Evolutionary conservation across 495 filamentous ascomycete species (phyloP).

Genomic region (Schizothecium vesticola): DNA sequence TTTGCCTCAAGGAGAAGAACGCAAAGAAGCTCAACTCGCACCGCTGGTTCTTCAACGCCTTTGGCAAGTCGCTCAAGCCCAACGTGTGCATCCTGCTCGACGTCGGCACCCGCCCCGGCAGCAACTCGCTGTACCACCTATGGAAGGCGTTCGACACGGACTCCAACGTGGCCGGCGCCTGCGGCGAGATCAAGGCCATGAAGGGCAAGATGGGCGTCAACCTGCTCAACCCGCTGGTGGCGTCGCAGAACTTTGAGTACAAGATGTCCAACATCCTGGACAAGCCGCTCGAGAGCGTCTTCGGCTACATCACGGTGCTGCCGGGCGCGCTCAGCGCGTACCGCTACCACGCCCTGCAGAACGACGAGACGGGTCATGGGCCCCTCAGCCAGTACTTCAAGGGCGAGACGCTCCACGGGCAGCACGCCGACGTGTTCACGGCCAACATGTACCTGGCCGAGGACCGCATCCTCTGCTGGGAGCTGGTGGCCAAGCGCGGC

Average conservation of each 20-base stretch:
- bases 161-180: slow-evolving; percentile 92
- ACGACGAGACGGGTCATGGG: slow-evolving; percentile 91
- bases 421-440: slow-evolving; percentile 97
- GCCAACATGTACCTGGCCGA: slow-evolving; percentile 99
- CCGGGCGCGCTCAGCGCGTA: slow-evolving; percentile 95
- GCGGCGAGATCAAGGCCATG: slow-evolving; percentile 94
- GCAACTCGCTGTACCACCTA: slow-evolving; percentile 87
- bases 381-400: slow-evolving; percentile 99
- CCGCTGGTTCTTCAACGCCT: slow-evolving; percentile 99
- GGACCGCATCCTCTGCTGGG: slow-evolving; percentile 98
- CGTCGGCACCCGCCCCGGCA: slow-evolving; percentile 85
- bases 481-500: slow-evolving; percentile 90
- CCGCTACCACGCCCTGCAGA: slow-evolving; percentile 93
- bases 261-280: slow-evolving; percentile 99
- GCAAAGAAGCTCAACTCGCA: slow-evolving; percentile 97
- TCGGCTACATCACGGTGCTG: slow-evolving; percentile 95
- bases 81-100: slow-evolving; percentile 97
- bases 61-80: slow-evolving; percentile 84
- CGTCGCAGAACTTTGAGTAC: slow-evolving; percentile 98
- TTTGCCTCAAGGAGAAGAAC: slow-evolving; percentile 98
- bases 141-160: slow-evolving; percentile 99
- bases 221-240: slow-evolving; percentile 89
- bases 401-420: slow-evolving; percentile 92
- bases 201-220: slow-evolving; percentile 79
- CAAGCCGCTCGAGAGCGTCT: slow-evolving; percentile 93